phyloP scores from a whole-genome alignment of 768 basidiomycete genomes.

The Boletus edulis region DNA sequence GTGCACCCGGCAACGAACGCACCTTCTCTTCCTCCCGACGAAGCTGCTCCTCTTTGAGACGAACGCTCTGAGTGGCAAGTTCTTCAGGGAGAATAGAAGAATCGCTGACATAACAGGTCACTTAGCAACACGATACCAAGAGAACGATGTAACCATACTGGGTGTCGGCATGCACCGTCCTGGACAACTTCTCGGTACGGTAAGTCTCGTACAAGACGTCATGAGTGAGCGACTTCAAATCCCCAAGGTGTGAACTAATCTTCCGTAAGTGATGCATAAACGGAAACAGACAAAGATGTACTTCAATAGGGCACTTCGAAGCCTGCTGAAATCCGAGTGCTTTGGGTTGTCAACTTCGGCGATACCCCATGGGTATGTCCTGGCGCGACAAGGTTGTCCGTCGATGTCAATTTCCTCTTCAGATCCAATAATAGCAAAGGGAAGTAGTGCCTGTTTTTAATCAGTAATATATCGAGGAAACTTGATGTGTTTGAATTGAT shows the following conservation, averaged over 20 bases:
- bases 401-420: conserved; percentile 96
- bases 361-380: conserved; percentile 98
- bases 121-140: conserved; percentile 24
- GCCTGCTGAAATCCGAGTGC: conserved; percentile 96
- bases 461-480: conserved; percentile 5
- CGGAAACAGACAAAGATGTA: conserved; percentile 35
- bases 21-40: conserved; percentile 96
- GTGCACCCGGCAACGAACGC: not conserved
- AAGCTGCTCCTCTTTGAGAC: conserved; percentile 98
- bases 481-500: conserved; percentile 22
- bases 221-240: conserved; percentile 91
- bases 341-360: conserved; percentile 99
- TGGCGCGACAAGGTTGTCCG: conserved; percentile 86
- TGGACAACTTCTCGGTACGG: conserved; percentile 95
- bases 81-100: conserved; percentile 94
- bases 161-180: conserved; percentile 79
- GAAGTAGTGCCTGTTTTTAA: conserved; percentile 69
- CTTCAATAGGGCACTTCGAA: conserved; percentile 90
- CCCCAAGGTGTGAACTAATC: conserved; percentile 84
- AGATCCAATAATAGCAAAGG: conserved; percentile 96
- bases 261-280: conserved; percentile 7
- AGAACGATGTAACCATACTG: conserved; percentile 42
- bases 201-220: conserved; percentile 96
- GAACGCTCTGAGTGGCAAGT: conserved; percentile 92
- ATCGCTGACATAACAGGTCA: conserved; percentile 46